phyloP scores from a whole-genome alignment of 164 flowering plant species.

The Saururus chinensis region DNA sequence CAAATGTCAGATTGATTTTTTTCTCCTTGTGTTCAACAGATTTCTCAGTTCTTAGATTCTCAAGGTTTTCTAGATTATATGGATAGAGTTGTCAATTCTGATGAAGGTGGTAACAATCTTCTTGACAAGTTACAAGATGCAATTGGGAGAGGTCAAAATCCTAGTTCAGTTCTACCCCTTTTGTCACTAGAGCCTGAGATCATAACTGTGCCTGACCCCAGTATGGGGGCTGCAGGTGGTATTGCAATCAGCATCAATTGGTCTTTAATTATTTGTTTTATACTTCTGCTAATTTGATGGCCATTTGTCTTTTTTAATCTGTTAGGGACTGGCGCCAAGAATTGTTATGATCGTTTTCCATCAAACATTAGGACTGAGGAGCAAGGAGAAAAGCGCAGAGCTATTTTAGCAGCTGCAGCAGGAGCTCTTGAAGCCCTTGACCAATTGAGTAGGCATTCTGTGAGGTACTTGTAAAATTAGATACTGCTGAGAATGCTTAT shows the following conservation, averaged over 20 bases:
- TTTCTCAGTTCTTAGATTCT: constrained; percentile 76
- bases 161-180: constrained; percentile 61
- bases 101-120: constrained; percentile 62
- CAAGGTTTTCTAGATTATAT: constrained; percentile 91
- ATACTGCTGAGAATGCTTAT: neutral
- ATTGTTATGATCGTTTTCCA: constrained; percentile 90
- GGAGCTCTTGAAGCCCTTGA: constrained; percentile 74
- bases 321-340: constrained; percentile 69
- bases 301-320: constrained; percentile 4
- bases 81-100: constrained; percentile 73
- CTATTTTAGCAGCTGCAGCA: constrained; percentile 73
- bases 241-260: neutral
- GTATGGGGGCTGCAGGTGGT: constrained; percentile 56
- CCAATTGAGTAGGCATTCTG: constrained; percentile 26
- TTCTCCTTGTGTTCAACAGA: constrained; percentile 29
- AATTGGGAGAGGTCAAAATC: constrained; percentile 89
- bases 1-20: neutral
- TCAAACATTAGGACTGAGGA: constrained; percentile 77
- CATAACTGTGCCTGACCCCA: constrained; percentile 81
- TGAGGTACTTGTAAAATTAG: constrained; percentile 28
- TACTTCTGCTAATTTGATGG: neutral
- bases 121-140: constrained; percentile 99
- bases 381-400: constrained; percentile 87
- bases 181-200: constrained; percentile 59
- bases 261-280: neutral